phyloP scores from a whole-genome alignment of 805 yeast species.

The Cyberlindnera mycetangii region DNA sequence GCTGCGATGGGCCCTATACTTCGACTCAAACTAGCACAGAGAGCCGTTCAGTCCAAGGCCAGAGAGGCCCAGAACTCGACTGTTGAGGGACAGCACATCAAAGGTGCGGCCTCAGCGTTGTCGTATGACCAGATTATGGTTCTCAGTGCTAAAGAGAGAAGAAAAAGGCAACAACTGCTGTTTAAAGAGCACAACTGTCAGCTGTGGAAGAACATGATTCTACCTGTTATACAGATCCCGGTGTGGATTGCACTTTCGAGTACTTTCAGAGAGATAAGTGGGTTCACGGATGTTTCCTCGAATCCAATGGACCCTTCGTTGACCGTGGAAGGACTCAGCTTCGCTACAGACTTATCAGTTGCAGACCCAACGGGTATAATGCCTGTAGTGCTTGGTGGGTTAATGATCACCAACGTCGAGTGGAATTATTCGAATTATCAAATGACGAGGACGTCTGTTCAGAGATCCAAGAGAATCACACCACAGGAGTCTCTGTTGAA shows the following conservation, averaged over 20 bases:
- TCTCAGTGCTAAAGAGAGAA: constrained; percentile 71
- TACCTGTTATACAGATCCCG: constrained; percentile 84
- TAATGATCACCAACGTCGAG: constrained; percentile 76
- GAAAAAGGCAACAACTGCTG: constrained; percentile 69
- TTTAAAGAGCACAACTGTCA: constrained; percentile 68
- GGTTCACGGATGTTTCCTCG: constrained; percentile 37
- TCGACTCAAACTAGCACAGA: constrained; percentile 46
- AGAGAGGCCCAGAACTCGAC: constrained; percentile 29
- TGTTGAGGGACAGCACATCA: constrained; percentile 14
- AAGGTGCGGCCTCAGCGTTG: constrained; percentile 36
- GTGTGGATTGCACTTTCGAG: constrained; percentile 79
- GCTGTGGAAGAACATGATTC: constrained; percentile 71
- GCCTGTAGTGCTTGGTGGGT: constrained; percentile 69
- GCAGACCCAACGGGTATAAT: constrained; percentile 60
- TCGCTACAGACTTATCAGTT: constrained; percentile 60
- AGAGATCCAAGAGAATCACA: constrained; percentile 48
- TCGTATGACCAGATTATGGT: constrained; percentile 77
- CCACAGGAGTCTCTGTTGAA: constrained; percentile 63
- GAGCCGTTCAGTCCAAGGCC: constrained; percentile 25
- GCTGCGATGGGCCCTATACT: constrained; percentile 75
- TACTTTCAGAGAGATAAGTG: constrained; percentile 72
- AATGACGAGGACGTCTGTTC: constrained; percentile 35
- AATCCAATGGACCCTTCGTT: constrained; percentile 48
- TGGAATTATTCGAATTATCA: constrained; percentile 71
- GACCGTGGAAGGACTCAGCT: constrained; percentile 51